phyloP scores from a whole-genome alignment of 306 rosid species.

The Hippophae rhamnoides region DNA sequence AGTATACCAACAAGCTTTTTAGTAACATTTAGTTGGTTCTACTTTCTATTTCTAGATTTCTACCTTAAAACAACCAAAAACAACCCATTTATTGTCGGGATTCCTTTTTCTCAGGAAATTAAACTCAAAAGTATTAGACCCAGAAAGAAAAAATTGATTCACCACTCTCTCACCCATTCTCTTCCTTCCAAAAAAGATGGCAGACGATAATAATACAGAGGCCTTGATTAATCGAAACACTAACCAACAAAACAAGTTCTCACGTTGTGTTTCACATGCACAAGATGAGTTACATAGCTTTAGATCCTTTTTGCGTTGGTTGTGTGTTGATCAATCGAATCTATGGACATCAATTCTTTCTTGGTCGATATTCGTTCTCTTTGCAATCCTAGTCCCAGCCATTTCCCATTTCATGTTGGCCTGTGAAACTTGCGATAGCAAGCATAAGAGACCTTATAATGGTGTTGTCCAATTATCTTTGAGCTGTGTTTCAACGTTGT shows the following conservation, averaged over 20 bases:
- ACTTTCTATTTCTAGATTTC: too few relatives aligned
- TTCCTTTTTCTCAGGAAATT: too few relatives aligned
- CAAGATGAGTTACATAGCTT: conserved; percentile 65
- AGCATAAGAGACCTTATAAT: conserved; percentile 62
- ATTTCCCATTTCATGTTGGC: conserved; percentile 55
- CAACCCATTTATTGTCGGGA: too few relatives aligned
- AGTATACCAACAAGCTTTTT: too few relatives aligned
- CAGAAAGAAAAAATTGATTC: not conserved
- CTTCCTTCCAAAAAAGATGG: not conserved
- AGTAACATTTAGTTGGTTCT: too few relatives aligned
- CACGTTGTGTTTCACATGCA: conserved; percentile 40
- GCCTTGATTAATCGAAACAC: conserved; percentile 16
- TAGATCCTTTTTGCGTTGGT: conserved; percentile 71
- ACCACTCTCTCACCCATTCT: too few relatives aligned
- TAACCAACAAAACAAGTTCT: conserved; percentile 4
- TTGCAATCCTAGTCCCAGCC: conserved; percentile 49
- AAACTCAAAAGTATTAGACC: too few relatives aligned
- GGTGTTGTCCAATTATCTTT: conserved; percentile 63
- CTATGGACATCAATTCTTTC: conserved; percentile 45
- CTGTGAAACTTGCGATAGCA: conserved; percentile 53
- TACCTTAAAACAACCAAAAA: too few relatives aligned
- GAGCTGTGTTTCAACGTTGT: conserved; percentile 46
- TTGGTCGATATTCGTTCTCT: conserved; percentile 57
- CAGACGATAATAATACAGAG: conserved; percentile 22
- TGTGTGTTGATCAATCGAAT: conserved; percentile 87